Evolutionary conservation across 805 yeast genomes (phyloP).

Genomic region (Candida nemodendra): DNA sequence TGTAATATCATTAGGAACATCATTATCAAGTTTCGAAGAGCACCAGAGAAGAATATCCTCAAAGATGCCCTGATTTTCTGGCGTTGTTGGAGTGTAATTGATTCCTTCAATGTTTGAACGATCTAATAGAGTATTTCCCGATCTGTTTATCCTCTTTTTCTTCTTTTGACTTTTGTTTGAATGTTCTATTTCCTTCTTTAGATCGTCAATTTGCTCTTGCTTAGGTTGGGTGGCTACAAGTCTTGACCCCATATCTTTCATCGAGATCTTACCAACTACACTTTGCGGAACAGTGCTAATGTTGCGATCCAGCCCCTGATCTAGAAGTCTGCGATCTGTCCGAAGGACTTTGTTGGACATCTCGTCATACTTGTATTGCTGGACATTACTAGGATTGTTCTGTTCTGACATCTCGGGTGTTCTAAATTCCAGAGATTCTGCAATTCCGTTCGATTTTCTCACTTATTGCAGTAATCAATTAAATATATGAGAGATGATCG

Average conservation of each 20-base stretch:
- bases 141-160: conserved; percentile 11
- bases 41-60: conserved; percentile 63
- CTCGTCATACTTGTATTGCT: conserved; percentile 58
- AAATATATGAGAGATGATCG: too few species aligned
- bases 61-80: conserved; percentile 49
- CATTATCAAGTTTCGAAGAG: conserved; percentile 54
- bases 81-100: conserved; percentile 62
- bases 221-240: conserved; percentile 15
- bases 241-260: conserved; percentile 61
- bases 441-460: too few species aligned
- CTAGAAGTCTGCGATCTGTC: conserved; percentile 53
- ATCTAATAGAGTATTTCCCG: conserved; percentile 31
- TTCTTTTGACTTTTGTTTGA: conserved; percentile 9
- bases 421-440: too few species aligned
- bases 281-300: conserved; percentile 71
- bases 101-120: conserved; percentile 44
- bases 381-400: conserved; percentile 9
- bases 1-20: conserved; percentile 72
- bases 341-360: conserved; percentile 76
- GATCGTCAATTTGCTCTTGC: conserved; percentile 19
- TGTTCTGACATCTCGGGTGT: conserved; percentile 11
- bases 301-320: conserved; percentile 38
- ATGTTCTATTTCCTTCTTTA: conserved; percentile 9
- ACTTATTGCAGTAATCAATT: too few species aligned
- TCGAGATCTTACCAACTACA: conserved; percentile 63